Evolutionary conservation across 176 grass and related monocot species (phyloP).

Genomic region (Phoenix roebelenii): DNA sequence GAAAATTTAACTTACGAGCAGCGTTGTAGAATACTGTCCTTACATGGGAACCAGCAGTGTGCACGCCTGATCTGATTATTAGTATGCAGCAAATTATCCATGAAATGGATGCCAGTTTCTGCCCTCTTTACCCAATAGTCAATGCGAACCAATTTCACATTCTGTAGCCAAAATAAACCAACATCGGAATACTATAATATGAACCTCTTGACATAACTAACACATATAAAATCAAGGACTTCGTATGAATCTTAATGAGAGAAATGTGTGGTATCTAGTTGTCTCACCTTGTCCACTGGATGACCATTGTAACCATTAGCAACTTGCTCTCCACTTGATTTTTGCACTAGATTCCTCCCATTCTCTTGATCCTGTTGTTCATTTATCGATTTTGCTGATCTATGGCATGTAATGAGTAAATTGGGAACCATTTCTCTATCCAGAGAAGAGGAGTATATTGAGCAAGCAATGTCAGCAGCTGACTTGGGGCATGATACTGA

Average conservation of each 20-base stretch:
- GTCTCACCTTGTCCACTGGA: slow-evolving; percentile 32
- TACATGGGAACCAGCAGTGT: slow-evolving; percentile 94
- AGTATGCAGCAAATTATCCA: slow-evolving; percentile 49
- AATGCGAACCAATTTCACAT: slow-evolving; percentile 71
- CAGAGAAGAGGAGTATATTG: slow-evolving; percentile 58
- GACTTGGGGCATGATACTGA: slow-evolving; percentile 73
- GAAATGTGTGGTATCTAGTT: not conserved
- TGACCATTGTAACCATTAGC: slow-evolving; percentile 56
- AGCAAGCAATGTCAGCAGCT: slow-evolving; percentile 75
- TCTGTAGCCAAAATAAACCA: slow-evolving; percentile 44
- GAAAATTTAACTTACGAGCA: slow-evolving; percentile 57
- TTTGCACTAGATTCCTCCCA: slow-evolving; percentile 19
- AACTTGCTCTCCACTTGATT: slow-evolving; percentile 28
- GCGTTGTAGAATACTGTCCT: slow-evolving; percentile 52
- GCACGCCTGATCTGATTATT: slow-evolving; percentile 68
- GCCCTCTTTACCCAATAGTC: slow-evolving; percentile 82
- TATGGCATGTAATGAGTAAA: slow-evolving; percentile 56
- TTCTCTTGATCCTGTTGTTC: slow-evolving; percentile 44
- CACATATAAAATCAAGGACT: not conserved
- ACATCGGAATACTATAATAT: slow-evolving; percentile 14
- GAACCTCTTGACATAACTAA: too few relatives aligned
- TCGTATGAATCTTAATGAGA: not conserved
- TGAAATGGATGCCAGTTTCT: slow-evolving; percentile 88
- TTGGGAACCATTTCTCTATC: slow-evolving; percentile 66
- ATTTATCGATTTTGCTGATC: slow-evolving; percentile 40